Evolutionary conservation across 257 asterid genomes (phyloP).

Genomic region (Petrea volubilis): DNA sequence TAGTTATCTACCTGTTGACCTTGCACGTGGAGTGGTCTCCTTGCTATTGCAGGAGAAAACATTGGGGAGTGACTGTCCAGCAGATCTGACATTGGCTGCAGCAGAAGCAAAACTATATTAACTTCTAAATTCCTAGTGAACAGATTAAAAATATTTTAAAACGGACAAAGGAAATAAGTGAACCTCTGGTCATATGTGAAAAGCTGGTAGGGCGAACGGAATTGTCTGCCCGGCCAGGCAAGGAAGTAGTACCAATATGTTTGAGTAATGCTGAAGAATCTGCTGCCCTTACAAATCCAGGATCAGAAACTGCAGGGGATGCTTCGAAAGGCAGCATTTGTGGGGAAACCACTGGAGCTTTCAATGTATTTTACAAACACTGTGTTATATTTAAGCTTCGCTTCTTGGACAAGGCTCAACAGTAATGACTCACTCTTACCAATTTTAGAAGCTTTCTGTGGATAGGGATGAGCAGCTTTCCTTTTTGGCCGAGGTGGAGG

Average conservation of each 20-base stretch:
- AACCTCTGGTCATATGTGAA: conserved; percentile 45
- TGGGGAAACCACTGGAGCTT: conserved; percentile 46
- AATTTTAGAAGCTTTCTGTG: conserved; percentile 75
- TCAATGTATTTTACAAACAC: conserved; percentile 7
- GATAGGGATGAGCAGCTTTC: too few species aligned
- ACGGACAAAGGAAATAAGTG: not conserved
- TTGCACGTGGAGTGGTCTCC: conserved; percentile 49
- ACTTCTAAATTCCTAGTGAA: conserved; percentile 13
- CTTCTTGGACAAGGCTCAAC: too few species aligned
- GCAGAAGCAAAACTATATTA: conserved; percentile 9
- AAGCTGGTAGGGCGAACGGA: conserved; percentile 31
- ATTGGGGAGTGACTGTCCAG: conserved; percentile 34
- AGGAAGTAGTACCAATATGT: conserved; percentile 32
- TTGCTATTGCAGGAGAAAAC: conserved; percentile 37
- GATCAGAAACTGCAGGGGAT: conserved; percentile 39
- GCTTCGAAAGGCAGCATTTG: conserved; percentile 42
- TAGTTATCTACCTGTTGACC: conserved; percentile 34
- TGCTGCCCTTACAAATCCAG: conserved; percentile 35
- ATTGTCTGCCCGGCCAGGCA: conserved; percentile 51
- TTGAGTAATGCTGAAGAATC: conserved; percentile 31
- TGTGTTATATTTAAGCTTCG: not conserved
- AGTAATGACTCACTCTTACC: conserved; percentile 34
- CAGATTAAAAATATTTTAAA: not conserved
- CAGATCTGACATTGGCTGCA: conserved; percentile 38
- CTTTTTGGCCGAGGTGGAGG: too few species aligned